phyloP scores from a whole-genome alignment of 352 stramenopile genomes.

The Pythium brachiatum region DNA sequence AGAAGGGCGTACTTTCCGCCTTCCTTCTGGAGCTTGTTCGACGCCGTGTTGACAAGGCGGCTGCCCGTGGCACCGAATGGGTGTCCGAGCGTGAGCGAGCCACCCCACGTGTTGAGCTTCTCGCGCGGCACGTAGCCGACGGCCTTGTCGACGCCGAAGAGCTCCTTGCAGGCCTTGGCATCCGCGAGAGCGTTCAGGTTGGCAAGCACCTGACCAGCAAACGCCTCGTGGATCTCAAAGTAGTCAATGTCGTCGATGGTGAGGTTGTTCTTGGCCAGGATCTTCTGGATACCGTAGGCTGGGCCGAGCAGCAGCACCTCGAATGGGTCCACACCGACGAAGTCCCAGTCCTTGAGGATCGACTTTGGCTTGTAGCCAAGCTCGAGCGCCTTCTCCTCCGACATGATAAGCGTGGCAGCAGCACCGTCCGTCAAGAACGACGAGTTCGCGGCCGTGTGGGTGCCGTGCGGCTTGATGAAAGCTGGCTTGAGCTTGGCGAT shows the following conservation, averaged over 20 bases:
- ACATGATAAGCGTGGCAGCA: slow-evolving; percentile 96
- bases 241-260: slow-evolving; percentile 95
- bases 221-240: slow-evolving; percentile 99
- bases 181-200: slow-evolving; percentile 96
- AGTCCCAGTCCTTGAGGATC: slow-evolving; percentile 95
- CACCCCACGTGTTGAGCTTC: slow-evolving; percentile 98
- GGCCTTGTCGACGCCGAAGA: slow-evolving; percentile 86
- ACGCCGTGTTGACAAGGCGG: slow-evolving; percentile 96
- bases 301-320: slow-evolving; percentile 93
- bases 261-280: slow-evolving; percentile 83
- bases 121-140: slow-evolving; percentile 91
- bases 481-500: slow-evolving; percentile 96
- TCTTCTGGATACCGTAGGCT: slow-evolving; percentile 91
- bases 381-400: slow-evolving; percentile 94
- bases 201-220: slow-evolving; percentile 97
- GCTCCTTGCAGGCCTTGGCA: slow-evolving; percentile 94
- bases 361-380: slow-evolving; percentile 95
- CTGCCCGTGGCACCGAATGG: slow-evolving; percentile 97
- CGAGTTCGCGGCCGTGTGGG: slow-evolving; percentile 97
- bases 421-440: slow-evolving; percentile 98
- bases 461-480: slow-evolving; percentile 98
- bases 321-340: slow-evolving; percentile 96
- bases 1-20: slow-evolving; percentile 95
- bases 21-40: slow-evolving; percentile 96
- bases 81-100: slow-evolving; percentile 95